Evolutionary conservation across 305 asterid genomes (phyloP).

Genomic region (Fraxinus xanthoxyloides): DNA sequence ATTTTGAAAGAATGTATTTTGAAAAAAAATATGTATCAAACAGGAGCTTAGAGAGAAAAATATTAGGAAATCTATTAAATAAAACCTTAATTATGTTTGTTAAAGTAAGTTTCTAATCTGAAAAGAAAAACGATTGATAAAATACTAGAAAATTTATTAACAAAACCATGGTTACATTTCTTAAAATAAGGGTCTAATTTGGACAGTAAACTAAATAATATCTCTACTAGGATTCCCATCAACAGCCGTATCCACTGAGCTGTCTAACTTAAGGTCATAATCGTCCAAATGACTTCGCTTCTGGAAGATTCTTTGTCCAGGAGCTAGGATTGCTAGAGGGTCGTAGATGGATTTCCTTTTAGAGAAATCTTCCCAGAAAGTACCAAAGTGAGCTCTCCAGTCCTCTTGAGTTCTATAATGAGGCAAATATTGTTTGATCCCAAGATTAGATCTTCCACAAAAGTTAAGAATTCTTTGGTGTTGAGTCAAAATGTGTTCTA

Average conservation of each 20-base stretch:
- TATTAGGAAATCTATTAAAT: background rate
- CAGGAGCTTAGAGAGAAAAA: background rate
- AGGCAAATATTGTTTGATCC: constrained; percentile 83
- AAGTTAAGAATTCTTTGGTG: constrained; percentile 56
- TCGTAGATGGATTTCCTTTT: constrained; percentile 69
- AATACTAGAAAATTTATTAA: background rate
- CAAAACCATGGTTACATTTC: background rate
- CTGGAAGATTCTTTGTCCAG: constrained; percentile 80
- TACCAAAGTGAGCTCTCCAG: constrained; percentile 85
- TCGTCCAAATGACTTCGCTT: constrained; percentile 40
- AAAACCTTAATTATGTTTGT: background rate
- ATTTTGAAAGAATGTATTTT: too few relatives aligned
- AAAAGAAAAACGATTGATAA: background rate
- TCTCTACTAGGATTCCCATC: background rate
- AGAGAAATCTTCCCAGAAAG: constrained; percentile 65
- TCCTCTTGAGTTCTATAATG: constrained; percentile 65
- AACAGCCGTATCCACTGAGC: constrained; percentile 13
- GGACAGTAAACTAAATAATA: too few relatives aligned
- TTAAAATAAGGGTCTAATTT: too few relatives aligned
- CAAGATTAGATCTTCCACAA: constrained; percentile 49
- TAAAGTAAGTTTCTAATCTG: background rate
- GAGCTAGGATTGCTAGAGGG: constrained; percentile 88
- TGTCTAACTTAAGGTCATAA: constrained; percentile 27
- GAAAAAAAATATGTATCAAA: too few relatives aligned
- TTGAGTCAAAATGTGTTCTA: constrained; percentile 55